These are phyloP conservation scores for Centaurea solstitialis DNA, from an alignment of 129 eudicot genomes.

Conservation along the genomic window DNA sequence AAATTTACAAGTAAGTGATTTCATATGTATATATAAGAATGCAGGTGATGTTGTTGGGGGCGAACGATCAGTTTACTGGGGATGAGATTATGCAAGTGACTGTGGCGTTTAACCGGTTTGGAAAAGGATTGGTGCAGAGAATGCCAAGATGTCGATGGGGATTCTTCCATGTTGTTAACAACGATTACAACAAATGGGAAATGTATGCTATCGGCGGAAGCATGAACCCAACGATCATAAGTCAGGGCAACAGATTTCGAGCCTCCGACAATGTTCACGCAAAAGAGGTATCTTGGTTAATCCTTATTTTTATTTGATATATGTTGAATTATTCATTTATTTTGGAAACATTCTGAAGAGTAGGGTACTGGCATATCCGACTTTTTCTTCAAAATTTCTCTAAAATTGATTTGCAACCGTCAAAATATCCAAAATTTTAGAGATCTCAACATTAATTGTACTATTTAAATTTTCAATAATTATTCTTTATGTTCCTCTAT, in stretches of 20 bases:
- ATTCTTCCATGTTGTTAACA: constrained; percentile 80
- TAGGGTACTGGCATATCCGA: too few relatives aligned
- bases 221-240: constrained; percentile 70
- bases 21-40: background rate
- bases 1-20: too few relatives aligned
- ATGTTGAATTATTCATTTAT: background rate
- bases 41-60: constrained; percentile 82
- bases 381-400: background rate
- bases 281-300: constrained; percentile 52
- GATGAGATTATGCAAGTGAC: constrained; percentile 83
- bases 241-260: constrained; percentile 91
- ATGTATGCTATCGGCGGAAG: constrained; percentile 93
- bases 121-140: constrained; percentile 72
- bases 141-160: constrained; percentile 85
- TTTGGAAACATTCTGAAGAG: too few relatives aligned
- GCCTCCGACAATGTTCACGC: constrained; percentile 48
- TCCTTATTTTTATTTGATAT: background rate
- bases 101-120: constrained; percentile 73
- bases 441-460: too few relatives aligned
- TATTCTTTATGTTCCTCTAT: too few relatives aligned
- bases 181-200: constrained; percentile 81
- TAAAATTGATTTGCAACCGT: background rate
- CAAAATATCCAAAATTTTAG: too few relatives aligned
- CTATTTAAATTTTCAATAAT: too few relatives aligned
- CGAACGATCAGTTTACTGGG: constrained; percentile 34